These are phyloP conservation scores for Aegilops speltoides DNA, from an alignment of 176 grass and related monocot genomes.

Conservation along the genomic window DNA sequence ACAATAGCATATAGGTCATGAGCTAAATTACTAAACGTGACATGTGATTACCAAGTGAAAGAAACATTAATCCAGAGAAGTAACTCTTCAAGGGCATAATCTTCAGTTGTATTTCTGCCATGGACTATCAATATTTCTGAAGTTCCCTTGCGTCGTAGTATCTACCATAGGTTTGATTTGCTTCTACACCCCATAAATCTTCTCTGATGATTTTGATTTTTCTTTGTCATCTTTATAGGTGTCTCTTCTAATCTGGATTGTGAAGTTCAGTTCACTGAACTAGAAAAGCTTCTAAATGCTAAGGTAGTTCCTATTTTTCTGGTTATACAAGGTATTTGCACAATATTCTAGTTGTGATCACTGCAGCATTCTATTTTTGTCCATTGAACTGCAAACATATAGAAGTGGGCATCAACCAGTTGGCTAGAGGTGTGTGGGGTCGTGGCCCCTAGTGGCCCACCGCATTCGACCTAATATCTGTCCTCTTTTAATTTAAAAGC, in stretches of 20 bases:
- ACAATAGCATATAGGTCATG: conserved; percentile 11
- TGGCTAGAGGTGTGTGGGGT: not conserved
- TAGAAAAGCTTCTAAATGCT: conserved; percentile 78
- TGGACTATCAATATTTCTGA: not conserved
- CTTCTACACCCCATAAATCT: conserved; percentile 14
- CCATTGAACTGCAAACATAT: conserved; percentile 18
- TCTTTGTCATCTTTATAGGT: conserved; percentile 40
- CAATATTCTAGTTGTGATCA: not conserved
- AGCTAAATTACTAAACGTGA: conserved; percentile 13
- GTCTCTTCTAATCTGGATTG: conserved; percentile 67
- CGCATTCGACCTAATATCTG: not conserved
- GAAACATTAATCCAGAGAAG: not conserved
- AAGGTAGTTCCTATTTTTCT: conserved; percentile 50
- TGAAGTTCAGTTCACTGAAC: conserved; percentile 69
- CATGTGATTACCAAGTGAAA: not conserved
- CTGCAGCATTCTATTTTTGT: conserved; percentile 9
- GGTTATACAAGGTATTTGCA: conserved; percentile 4
- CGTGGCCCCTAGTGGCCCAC: not conserved
- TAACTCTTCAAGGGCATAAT: not conserved
- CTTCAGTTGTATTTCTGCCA: not conserved
- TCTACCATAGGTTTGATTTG: not conserved
- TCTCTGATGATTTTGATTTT: conserved; percentile 16
- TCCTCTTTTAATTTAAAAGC: not conserved
- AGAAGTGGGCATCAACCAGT: not conserved
- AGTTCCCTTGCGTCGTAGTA: conserved; percentile 8